These are phyloP conservation scores for Trichoderma brevicompactum DNA, from an alignment of 2,329 filamentous ascomycete species.

Conservation along the genomic window DNA sequence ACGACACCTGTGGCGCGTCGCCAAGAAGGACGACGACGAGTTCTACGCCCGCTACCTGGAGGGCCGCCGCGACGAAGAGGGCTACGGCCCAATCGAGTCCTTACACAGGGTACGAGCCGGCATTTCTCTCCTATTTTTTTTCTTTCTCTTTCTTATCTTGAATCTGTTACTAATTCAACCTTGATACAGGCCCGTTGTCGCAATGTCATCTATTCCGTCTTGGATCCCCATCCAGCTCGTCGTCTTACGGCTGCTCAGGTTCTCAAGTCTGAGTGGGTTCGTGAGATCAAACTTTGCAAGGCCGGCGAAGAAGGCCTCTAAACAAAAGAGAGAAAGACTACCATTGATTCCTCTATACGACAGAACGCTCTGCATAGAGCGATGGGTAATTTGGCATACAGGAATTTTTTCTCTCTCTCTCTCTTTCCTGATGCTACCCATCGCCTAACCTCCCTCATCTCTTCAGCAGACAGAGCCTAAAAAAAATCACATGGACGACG, in stretches of 20 bases:
- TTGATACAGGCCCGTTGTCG: slow-evolving; percentile 80
- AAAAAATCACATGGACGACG: slow-evolving; percentile 26
- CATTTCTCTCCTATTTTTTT: neutral
- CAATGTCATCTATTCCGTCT: slow-evolving; percentile 98
- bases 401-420: neutral
- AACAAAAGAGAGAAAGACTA: slow-evolving; percentile 29
- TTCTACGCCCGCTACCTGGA: slow-evolving; percentile 95
- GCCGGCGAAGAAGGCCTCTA: slow-evolving; percentile 94
- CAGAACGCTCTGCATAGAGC: slow-evolving; percentile 20
- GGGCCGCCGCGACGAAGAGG: slow-evolving; percentile 90
- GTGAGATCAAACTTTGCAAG: slow-evolving; percentile 96
- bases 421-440: slow-evolving; percentile 28
- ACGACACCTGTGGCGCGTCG: slow-evolving; percentile 93
- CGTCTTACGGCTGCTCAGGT: slow-evolving; percentile 96
- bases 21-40: slow-evolving; percentile 94
- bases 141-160: neutral
- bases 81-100: slow-evolving; percentile 95
- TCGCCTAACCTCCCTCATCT: slow-evolving; percentile 34
- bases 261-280: slow-evolving; percentile 97
- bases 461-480: slow-evolving; percentile 28
- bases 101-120: slow-evolving; percentile 82
- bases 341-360: slow-evolving; percentile 14
- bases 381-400: neutral
- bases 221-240: slow-evolving; percentile 90
- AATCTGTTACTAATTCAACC: slow-evolving; percentile 6